These are phyloP conservation scores for Allium cepa DNA, from an alignment of 106 monocot species.

Conservation along the genomic window DNA sequence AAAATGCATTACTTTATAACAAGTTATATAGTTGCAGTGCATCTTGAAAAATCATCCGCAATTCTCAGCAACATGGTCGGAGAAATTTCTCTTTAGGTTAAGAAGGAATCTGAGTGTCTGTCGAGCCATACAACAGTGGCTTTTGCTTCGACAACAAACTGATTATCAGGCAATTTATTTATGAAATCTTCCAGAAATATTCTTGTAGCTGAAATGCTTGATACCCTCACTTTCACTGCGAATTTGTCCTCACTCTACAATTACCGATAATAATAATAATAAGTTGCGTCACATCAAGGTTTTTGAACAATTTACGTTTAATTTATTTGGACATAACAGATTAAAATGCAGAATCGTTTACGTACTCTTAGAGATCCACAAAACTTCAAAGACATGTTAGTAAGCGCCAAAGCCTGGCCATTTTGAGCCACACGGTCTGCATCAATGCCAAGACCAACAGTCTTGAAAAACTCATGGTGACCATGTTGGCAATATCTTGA, in stretches of 20 bases:
- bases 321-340: no score
- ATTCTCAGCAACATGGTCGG: constrained; percentile 7
- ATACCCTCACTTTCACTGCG: no score
- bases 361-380: no score
- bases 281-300: background rate
- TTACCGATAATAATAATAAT: background rate
- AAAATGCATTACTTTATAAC: no score
- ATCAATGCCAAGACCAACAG: background rate
- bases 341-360: no score
- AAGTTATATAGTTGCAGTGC: no score
- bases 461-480: constrained; percentile 3
- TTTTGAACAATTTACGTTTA: background rate
- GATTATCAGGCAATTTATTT: background rate
- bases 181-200: background rate
- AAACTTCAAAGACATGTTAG: no score
- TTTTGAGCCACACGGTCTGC: background rate
- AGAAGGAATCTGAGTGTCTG: constrained; percentile 43
- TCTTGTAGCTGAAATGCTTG: no score
- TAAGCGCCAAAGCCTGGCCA: no score
- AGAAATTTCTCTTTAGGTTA: constrained; percentile 44
- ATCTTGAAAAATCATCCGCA: no score
- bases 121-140: constrained; percentile 50
- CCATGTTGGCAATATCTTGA: constrained; percentile 89
- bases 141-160: background rate
- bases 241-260: no score